These are phyloP conservation scores for Trichoderma simmonsii DNA, from an alignment of 2,329 filamentous ascomycete species.

Conservation along the genomic window DNA sequence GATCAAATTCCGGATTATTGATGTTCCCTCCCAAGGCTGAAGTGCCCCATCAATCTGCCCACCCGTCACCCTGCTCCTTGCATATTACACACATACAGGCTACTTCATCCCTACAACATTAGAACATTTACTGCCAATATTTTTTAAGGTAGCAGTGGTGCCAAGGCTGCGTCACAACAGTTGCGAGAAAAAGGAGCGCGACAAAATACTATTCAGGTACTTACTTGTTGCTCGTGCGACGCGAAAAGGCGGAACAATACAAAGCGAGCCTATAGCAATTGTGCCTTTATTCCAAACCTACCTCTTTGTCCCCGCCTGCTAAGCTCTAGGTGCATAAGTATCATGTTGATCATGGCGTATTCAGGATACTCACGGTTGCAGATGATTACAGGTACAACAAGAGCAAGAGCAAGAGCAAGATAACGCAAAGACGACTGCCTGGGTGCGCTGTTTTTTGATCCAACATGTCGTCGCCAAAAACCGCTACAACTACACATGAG, in stretches of 20 bases:
- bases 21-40: not conserved
- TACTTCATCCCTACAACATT: not conserved
- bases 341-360: conserved; percentile 33
- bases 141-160: not conserved
- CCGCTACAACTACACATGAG: not conserved
- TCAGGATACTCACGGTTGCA: conserved; percentile 39
- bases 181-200: not conserved
- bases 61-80: conserved; percentile 3
- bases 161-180: not conserved
- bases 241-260: conserved; percentile 1
- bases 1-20: not conserved
- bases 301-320: conserved; percentile 25
- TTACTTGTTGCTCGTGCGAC: conserved; percentile 1
- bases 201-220: not conserved
- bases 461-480: conserved; percentile 18
- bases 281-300: conserved; percentile 6
- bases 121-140: not conserved
- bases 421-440: not conserved
- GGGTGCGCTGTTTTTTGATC: not conserved
- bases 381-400: conserved; percentile 29
- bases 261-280: conserved; percentile 8
- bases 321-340: conserved; percentile 40
- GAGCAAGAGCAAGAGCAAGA: not conserved
- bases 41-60: not conserved
- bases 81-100: not conserved